These are phyloP conservation scores for Stromatinia cepivora DNA, from an alignment of 2,329 filamentous ascomycete species.

Conservation along the genomic window DNA sequence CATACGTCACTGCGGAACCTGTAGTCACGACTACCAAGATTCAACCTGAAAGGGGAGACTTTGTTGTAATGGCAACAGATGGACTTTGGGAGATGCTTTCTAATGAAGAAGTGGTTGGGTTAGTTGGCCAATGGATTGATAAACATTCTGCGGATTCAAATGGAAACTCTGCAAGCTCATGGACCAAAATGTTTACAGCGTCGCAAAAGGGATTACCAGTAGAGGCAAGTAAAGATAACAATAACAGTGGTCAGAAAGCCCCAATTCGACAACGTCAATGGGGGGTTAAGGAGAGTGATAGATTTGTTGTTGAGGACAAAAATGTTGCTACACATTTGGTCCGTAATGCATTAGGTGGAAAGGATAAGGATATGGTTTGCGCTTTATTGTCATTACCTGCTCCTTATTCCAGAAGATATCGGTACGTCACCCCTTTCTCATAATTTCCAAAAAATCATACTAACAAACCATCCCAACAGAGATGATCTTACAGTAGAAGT, in stretches of 20 bases:
- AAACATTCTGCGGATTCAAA: conserved; percentile 53
- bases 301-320: conserved; percentile 94
- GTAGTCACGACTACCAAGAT: conserved; percentile 92
- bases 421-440: conserved; percentile 54
- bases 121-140: conserved; percentile 97
- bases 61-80: conserved; percentile 94
- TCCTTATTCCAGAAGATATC: conserved; percentile 87
- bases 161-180: conserved; percentile 53
- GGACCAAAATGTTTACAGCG: conserved; percentile 64
- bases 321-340: conserved; percentile 96
- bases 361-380: conserved; percentile 89
- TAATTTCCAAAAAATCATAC: background rate
- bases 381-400: conserved; percentile 87
- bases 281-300: conserved; percentile 73
- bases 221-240: conserved; percentile 58
- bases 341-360: conserved; percentile 90
- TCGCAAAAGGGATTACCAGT: conserved; percentile 66
- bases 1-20: conserved; percentile 96
- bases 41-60: conserved; percentile 85
- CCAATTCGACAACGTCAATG: conserved; percentile 91
- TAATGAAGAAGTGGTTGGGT: conserved; percentile 94
- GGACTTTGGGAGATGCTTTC: conserved; percentile 99
- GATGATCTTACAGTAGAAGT: conserved; percentile 97
- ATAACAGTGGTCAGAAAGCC: conserved; percentile 71
- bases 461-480: conserved; percentile 47